Percentiles rank a stretch among this genome's conserved stretches.
These are phyloP conservation scores for Myochromella boudieri DNA, from an alignment of 768 basidiomycete species.

Conservation along the genomic window DNA sequence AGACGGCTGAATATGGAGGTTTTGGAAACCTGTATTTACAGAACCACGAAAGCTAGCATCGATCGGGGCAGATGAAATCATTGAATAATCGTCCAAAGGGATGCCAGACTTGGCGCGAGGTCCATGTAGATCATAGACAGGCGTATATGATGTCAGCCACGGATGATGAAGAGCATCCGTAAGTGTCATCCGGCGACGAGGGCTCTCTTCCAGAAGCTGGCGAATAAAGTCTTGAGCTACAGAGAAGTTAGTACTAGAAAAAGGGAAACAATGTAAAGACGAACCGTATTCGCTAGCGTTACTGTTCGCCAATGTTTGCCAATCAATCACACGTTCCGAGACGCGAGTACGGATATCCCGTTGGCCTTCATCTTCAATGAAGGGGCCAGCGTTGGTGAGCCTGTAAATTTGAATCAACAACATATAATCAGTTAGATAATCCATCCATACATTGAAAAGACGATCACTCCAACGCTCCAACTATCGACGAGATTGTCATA, in stretches of 20 bases:
- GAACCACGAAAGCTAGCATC: conserved; percentile 16
- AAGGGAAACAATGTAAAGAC: conserved; percentile 12
- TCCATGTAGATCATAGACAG: conserved; percentile 21
- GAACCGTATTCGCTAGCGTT: conserved; percentile 48
- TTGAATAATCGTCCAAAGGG: conserved; percentile 21
- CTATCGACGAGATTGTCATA: conserved; percentile 92
- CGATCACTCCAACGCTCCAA: conserved; percentile 95
- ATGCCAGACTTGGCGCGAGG: conserved; percentile 3
- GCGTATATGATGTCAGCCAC: conserved; percentile 59
- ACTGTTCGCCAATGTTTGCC: conserved; percentile 42
- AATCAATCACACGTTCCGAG: conserved; percentile 58
- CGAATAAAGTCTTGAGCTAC: conserved; percentile 68
- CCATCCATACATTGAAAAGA: conserved; percentile 74
- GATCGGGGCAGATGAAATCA: conserved; percentile 16
- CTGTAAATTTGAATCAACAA: conserved; percentile 32
- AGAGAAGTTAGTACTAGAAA: background rate
- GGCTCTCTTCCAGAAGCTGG: conserved; percentile 63
- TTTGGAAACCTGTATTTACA: conserved; percentile 30
- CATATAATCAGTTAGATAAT: background rate
- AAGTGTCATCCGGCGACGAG: conserved; percentile 69
- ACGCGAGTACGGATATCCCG: conserved; percentile 64
- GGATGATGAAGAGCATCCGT: conserved; percentile 66
- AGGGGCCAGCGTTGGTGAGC: conserved; percentile 77
- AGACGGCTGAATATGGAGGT: conserved; percentile 30
- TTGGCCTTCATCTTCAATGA: conserved; percentile 71